Evolutionary conservation across 192 early-diverging fungal genomes (phyloP), one percentile per base, ranked within the genome.

Genomic region (Irineochytrium annulatum): DNA sequence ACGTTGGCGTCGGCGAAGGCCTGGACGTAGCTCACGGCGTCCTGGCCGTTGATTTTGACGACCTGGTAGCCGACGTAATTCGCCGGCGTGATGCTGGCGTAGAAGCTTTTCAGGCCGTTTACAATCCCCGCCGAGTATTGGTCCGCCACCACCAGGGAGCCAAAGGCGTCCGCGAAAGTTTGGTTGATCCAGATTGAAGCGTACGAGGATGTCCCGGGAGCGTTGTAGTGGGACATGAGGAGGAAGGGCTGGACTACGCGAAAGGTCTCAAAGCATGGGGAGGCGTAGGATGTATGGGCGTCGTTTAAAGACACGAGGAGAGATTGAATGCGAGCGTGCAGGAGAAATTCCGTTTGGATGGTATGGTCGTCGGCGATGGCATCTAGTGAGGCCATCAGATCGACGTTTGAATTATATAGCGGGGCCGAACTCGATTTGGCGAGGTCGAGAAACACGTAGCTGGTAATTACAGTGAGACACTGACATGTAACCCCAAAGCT

Each of bases 1-100:
- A 33, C 22, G 53, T 55, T 33, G 8, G 16, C 33, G 53, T 55
- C 53, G 53, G 53, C 53, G 30, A 55, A 55, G 5, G 11, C 33
- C 11, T 31, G 53, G 11, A 55, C 29, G 22, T 14, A 8, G 26
- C 11, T 32, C 16, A 49, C 6, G 17, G 46, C 46, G 26, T 49
- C 46, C 46, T 49, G 13, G 11, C 46, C 46, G 26, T 49, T 24
- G 24, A 49, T 49, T 14, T 5, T 17, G 46, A 49, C 46, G 11
- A 49, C 24, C 46, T 49, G 17, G 6, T 49, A 24, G 17, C 46
- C 46, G 11, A 49, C 46, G 24, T 22, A 49, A 5, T 5, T 8
- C 5, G 46, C 11, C 13, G 26, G 46, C 13, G 8, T 22, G 5
- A 22, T 24, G 11, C 17, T 14, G 13, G 11, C 8, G 17, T 24